phyloP scores from a whole-genome alignment of 139 green algal species.

The Zygnema cylindricum region DNA sequence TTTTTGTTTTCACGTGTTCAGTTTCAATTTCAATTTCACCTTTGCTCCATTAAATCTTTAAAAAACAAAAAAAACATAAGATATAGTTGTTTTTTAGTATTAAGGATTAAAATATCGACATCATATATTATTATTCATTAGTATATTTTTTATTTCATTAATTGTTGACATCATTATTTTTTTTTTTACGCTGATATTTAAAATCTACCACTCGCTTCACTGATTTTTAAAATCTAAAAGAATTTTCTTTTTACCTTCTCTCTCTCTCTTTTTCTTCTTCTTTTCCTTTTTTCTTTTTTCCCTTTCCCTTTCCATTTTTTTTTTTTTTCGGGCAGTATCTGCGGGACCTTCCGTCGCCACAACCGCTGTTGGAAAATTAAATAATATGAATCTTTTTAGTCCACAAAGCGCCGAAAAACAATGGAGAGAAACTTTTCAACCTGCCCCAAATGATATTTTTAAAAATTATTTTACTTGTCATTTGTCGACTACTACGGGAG shows the following conservation, averaged over 20 bases:
- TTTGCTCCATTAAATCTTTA: background rate
- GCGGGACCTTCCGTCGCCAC: background rate
- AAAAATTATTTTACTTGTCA: slow-evolving; percentile 44
- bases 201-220: background rate
- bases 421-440: slow-evolving; percentile 37
- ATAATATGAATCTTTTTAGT: slow-evolving; percentile 4
- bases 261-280: background rate
- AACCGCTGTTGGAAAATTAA: slow-evolving; percentile 40
- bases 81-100: background rate
- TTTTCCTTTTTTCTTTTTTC: background rate
- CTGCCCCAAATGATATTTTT: slow-evolving; percentile 24
- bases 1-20: no score
- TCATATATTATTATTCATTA: background rate
- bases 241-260: no score
- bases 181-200: background rate
- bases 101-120: background rate
- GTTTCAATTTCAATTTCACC: no score
- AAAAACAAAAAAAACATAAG: background rate
- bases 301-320: background rate
- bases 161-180: background rate
- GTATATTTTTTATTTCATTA: background rate
- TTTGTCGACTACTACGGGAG: slow-evolving; percentile 47
- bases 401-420: slow-evolving; percentile 2
- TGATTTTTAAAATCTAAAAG: background rate
- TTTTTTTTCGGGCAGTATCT: slow-evolving; percentile 17